These are phyloP conservation scores for Fusarium napiforme DNA, from an alignment of 2,329 filamentous ascomycete genomes.

Conservation along the genomic window DNA sequence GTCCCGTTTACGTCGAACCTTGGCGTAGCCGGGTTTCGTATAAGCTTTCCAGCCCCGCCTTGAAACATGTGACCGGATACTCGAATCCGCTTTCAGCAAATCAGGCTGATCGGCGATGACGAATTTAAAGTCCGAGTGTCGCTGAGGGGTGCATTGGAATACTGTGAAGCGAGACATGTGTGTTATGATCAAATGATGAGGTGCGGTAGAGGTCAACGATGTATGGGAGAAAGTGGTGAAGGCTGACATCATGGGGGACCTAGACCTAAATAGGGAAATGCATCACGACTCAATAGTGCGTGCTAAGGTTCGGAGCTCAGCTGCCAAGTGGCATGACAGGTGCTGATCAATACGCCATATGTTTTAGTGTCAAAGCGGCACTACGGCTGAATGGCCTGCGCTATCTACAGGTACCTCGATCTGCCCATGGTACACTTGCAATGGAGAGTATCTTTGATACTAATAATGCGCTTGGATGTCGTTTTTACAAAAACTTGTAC, in stretches of 20 bases:
- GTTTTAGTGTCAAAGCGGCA: not conserved
- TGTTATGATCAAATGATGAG: not conserved
- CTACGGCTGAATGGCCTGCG: accelerated
- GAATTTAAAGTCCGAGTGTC: not conserved
- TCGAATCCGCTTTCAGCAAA: not conserved
- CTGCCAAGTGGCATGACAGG: not conserved
- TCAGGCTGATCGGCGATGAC: not conserved
- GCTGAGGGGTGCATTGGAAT: too few relatives aligned
- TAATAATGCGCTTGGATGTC: accelerated
- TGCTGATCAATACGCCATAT: not conserved
- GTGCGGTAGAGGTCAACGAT: not conserved
- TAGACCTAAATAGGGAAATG: not conserved
- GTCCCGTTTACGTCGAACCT: not conserved
- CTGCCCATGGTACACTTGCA: accelerated
- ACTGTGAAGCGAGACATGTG: not conserved
- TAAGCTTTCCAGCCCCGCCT: not conserved
- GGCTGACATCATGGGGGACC: accelerated
- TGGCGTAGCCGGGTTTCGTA: accelerated
- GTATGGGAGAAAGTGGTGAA: not conserved
- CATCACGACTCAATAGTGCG: not conserved
- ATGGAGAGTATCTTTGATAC: not conserved
- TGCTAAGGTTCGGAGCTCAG: not conserved
- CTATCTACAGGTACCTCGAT: not conserved
- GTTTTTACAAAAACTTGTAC: not conserved
- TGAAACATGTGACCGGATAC: not conserved